Evolutionary conservation across 192 early-diverging fungal genomes (phyloP), one percentile per base, ranked within the genome.

Genomic region (Gryganskiella cystojenkinii): DNA sequence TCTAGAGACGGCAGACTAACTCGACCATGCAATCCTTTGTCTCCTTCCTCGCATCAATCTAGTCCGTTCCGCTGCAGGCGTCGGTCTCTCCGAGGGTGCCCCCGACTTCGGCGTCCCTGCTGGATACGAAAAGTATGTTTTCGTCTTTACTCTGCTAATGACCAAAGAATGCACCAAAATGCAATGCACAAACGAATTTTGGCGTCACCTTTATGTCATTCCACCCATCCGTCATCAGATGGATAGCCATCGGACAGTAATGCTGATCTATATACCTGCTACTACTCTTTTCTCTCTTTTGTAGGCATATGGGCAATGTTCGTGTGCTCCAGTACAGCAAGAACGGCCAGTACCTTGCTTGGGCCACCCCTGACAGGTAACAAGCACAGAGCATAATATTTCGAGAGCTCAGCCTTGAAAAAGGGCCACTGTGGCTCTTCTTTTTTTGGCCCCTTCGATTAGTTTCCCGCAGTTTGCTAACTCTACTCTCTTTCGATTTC

Each of bases 261-360:
- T 33, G 25, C 22, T 11, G 1, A 61, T 25, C 28, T 30, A 7
- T 28, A 45, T 46, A 50, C 4, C 1, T 17, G 10, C 34, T 8
- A 47, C 67, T 55, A 45, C 20, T 30, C 25, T 15, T 42, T 28
- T 7, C n/a, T 17, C 35, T 42, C 19, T 65, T 40, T 56, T 63
- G 3, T 54, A 84, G 81, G 59, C 81, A 83, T 34, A 56, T 68
- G 56, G 78, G 79, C 54, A 81, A 81, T 61, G 78, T 82, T 31
- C 86, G 88, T 62, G 80, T 79, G 31, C 84, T 90, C 47, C 86
- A 86, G 43, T 95, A 94, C 81, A 94, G 91, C 80, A 86, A 88
- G 72, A 83, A 95, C 65, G 91, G 92, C 37, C 71, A 81, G 62
- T 84, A 81, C 67, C 82, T 93, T 71, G 92, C 91, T 53, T 92